A percentile compares a stretch with the other conserved stretches of the same genome.
These are phyloP conservation scores for Dispira parvispora DNA, from an alignment of 192 early-diverging fungal genomes.

Conservation along the genomic window DNA sequence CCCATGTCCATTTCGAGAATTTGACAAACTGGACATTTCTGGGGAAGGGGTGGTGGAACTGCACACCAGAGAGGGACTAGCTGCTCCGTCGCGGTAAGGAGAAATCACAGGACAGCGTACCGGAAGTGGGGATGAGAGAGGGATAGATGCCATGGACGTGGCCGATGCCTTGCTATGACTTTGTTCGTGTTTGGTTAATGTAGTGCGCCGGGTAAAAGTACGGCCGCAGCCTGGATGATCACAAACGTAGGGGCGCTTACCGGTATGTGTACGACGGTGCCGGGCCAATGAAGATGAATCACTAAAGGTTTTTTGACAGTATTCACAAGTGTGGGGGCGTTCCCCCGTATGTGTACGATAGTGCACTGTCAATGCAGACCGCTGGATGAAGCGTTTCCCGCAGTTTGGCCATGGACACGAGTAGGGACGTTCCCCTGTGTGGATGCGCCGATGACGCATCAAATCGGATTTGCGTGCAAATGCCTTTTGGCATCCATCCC, in stretches of 20 bases:
- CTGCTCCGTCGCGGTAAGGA: too few relatives aligned
- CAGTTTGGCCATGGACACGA: slow-evolving; percentile 42
- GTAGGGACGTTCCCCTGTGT: slow-evolving; percentile 66
- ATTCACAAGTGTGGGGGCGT: slow-evolving; percentile 51
- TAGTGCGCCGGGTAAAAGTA: slow-evolving; percentile 46
- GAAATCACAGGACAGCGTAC: too few relatives aligned
- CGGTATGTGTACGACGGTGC: slow-evolving; percentile 61
- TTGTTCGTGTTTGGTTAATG: slow-evolving; percentile 35
- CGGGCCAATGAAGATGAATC: slow-evolving; percentile 63
- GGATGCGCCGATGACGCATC: slow-evolving; percentile 59
- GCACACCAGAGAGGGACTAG: too few relatives aligned
- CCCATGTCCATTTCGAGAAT: too few relatives aligned
- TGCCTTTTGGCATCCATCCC: slow-evolving; percentile 41
- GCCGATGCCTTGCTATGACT: too few relatives aligned
- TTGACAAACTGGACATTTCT: too few relatives aligned
- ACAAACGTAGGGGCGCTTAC: slow-evolving; percentile 59
- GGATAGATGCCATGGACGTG: too few relatives aligned
- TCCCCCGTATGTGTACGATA: slow-evolving; percentile 62
- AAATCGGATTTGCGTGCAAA: slow-evolving; percentile 58
- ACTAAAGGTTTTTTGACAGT: slow-evolving; percentile 62
- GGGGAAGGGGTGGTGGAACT: too few relatives aligned
- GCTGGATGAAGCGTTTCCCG: slow-evolving; percentile 72
- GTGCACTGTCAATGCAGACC: slow-evolving; percentile 68
- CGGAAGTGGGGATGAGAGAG: too few relatives aligned
- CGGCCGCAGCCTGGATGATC: slow-evolving; percentile 37